Conservation (phyloP, 2,329 filamentous ascomycete species). For the Colletotrichum sp. region DNA sequence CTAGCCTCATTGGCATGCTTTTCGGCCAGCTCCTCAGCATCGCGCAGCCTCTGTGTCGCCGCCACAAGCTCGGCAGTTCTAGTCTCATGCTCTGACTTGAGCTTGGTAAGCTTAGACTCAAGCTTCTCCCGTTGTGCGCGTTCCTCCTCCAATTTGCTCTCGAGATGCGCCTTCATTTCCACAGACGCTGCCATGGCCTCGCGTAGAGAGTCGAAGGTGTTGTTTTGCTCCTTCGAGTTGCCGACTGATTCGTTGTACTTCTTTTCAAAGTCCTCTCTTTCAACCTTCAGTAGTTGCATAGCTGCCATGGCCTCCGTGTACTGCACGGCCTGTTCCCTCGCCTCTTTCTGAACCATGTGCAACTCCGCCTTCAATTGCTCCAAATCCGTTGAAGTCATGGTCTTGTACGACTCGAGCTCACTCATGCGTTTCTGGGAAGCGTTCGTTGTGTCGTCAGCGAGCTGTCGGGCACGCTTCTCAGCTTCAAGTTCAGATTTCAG, state of each 20-base stretch:
- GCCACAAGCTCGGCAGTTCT: slow-evolving; percentile 78
- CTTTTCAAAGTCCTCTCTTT: slow-evolving; percentile 77
- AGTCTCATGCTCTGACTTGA: slow-evolving; percentile 84
- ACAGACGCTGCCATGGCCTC: slow-evolving; percentile 80
- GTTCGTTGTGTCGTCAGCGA: slow-evolving; percentile 87
- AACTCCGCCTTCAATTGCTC: slow-evolving; percentile 87
- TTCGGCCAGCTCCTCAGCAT: slow-evolving; percentile 87
- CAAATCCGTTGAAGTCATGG: slow-evolving; percentile 82
- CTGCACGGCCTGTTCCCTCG: slow-evolving; percentile 81
- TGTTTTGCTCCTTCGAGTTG: slow-evolving; percentile 72
- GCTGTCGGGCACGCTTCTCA: slow-evolving; percentile 79
- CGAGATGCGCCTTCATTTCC: slow-evolving; percentile 76
- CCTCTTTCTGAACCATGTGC: slow-evolving; percentile 77
- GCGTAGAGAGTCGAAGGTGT: slow-evolving; percentile 76
- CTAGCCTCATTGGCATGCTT: slow-evolving; percentile 87
- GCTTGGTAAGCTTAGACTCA: slow-evolving; percentile 76
- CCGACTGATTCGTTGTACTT: slow-evolving; percentile 71
- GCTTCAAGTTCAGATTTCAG: slow-evolving; percentile 75
- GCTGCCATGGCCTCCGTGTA: slow-evolving; percentile 78
- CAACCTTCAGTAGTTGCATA: slow-evolving; percentile 78
- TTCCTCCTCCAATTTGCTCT: slow-evolving; percentile 85
- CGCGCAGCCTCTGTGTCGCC: slow-evolving; percentile 74
- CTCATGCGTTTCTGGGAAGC: slow-evolving; percentile 83
- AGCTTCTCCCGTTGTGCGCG: slow-evolving; percentile 74
- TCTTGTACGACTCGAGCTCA: slow-evolving; percentile 83